Evolutionary conservation across 257 asterid genomes (phyloP), one percentile per base, ranked within the genome.

Genomic region (Solanum gandarillasii): DNA sequence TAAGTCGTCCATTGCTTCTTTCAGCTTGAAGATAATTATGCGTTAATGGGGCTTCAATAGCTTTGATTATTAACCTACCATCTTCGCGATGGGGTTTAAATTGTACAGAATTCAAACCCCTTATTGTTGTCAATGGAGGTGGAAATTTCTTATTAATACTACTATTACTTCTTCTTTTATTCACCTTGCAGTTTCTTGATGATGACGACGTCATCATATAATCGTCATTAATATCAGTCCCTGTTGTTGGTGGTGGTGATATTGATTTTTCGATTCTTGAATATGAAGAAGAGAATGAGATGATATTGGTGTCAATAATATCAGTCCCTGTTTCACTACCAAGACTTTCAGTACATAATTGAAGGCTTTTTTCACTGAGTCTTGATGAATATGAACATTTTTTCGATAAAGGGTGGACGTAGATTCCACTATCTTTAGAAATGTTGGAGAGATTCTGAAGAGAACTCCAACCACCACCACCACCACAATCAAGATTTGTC

Each of bases 61-160:
- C 99, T 60, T 89, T 92, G 16, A 97, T 92, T 38, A 95, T 94
- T 89, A 97, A 88, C 83, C 98, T 87, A 12, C 98, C 98, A 18
- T 91, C 94, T 48, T 94, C 96, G 0, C 94, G 87, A 87, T 89
- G 98, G 68, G 94, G 93, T 46, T 91, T 90, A 87, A 95, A 92
- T 75, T 92, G 94, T 72, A 95, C 70, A 3, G 95, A 90, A 85
- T 90, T 92, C 38, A 92, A 72, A 31, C 96, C 93, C 16, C 95
- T 93, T 90, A 94, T 91, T n/a, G 98, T 90, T n/a, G 97, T 93
- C 92, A 97, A 89, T 62, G 99, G 99, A 48, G 99, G 99, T 60
- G 99, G 99, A 88, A 95, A 97, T 83, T 72, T 46, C 34, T 38
- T 86, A 12, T 70, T 86, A 55, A 18, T 9, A 39, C 43, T 6